These are phyloP conservation scores for Termitomyces sp. DNA, from an alignment of 768 basidiomycete genomes.

Conservation along the genomic window DNA sequence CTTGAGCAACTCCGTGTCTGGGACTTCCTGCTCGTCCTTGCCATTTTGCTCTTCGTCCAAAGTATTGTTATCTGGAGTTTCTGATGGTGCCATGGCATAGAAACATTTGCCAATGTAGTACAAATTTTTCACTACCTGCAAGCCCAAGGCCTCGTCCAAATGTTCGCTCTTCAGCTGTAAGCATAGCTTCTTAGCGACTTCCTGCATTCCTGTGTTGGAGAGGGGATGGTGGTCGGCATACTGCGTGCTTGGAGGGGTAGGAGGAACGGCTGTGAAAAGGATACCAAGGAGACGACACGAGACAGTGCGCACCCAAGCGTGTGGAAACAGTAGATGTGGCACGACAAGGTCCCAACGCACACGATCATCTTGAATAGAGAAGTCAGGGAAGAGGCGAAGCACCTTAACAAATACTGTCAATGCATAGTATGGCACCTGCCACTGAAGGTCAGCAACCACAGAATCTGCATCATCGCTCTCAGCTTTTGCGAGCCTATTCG, in stretches of 20 bases:
- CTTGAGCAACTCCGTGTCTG: conserved; percentile 21
- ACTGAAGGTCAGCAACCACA: conserved; percentile 59
- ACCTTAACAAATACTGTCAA: conserved; percentile 65
- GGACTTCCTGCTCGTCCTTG: conserved; percentile 27
- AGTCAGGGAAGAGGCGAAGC: conserved; percentile 51
- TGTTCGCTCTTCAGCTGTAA: conserved; percentile 80
- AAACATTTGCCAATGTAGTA: conserved; percentile 92
- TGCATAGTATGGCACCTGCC: conserved; percentile 83
- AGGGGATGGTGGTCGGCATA: conserved; percentile 40
- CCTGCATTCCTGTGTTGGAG: conserved; percentile 54
- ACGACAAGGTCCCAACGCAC: conserved; percentile 64
- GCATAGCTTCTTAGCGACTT: conserved; percentile 69
- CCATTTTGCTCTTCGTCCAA: conserved; percentile 25
- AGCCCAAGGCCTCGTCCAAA: conserved; percentile 63
- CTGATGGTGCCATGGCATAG: conserved; percentile 32
- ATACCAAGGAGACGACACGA: conserved; percentile 73
- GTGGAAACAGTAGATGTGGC: conserved; percentile 77
- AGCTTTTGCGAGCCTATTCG: conserved; percentile 32
- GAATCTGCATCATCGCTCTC: conserved; percentile 42
- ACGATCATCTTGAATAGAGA: conserved; percentile 37
- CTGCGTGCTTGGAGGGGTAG: conserved; percentile 30
- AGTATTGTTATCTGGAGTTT: conserved; percentile 15
- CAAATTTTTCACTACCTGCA: conserved; percentile 90
- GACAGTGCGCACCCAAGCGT: conserved; percentile 89
- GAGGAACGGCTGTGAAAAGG: conserved; percentile 55